These are phyloP conservation scores for Westerdykella sp. DNA, from an alignment of 2,329 filamentous ascomycete species.

Conservation along the genomic window DNA sequence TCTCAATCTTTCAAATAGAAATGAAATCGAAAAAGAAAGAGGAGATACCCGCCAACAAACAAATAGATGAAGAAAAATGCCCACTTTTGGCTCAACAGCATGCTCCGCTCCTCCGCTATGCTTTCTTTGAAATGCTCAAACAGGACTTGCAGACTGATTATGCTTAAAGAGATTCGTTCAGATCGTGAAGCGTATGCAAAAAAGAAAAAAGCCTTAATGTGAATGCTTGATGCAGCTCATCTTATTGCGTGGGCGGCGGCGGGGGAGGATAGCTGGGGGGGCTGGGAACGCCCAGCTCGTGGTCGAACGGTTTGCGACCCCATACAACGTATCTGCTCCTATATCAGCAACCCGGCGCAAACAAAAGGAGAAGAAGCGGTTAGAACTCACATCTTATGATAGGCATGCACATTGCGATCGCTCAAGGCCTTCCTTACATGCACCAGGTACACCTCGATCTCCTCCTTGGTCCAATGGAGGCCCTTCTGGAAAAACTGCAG, in stretches of 20 bases:
- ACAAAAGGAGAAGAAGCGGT: no score
- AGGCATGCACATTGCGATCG: conserved; percentile 38
- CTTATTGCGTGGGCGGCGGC: conserved; percentile 8
- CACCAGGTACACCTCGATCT: conserved; percentile 43
- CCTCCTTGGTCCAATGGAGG: conserved; percentile 40
- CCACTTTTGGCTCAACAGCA: no score
- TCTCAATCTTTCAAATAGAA: no score
- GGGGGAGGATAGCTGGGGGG: conserved; percentile 11
- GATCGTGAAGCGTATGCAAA: no score
- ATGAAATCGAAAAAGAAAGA: no score
- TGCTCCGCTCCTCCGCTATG: no score
- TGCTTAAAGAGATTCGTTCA: no score
- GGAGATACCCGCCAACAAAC: no score
- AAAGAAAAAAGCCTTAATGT: no score
- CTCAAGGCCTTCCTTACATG: conserved; percentile 37
- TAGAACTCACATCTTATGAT: conserved; percentile 38
- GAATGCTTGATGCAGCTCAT: background rate
- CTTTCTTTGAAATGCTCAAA: no score
- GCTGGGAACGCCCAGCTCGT: background rate
- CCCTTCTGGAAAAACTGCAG: conserved; percentile 40
- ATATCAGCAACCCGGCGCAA: background rate
- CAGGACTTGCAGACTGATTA: no score
- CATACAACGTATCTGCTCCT: conserved; percentile 21
- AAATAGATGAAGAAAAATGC: no score
- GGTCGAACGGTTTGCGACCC: conserved; percentile 19